Evolutionary conservation across 805 yeast genomes (phyloP).

Genomic region (Babjeviella inositovora): DNA sequence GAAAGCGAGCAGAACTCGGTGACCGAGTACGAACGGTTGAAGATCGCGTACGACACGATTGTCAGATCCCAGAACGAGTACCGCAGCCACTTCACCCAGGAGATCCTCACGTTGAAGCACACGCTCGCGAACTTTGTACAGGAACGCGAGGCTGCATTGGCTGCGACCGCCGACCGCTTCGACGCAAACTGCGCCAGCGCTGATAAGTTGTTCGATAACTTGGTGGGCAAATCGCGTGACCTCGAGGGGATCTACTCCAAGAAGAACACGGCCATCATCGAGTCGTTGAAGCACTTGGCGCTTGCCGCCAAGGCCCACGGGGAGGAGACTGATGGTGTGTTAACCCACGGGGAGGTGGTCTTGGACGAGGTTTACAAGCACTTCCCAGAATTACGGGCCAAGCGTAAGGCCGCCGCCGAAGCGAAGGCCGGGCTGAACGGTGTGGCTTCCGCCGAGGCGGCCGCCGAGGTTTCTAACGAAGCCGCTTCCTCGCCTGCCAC

Average conservation of each 20-base stretch:
- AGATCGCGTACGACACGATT: slow-evolving; percentile 42
- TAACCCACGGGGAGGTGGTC: slow-evolving; percentile 28
- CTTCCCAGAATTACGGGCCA: no score
- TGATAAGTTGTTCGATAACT: slow-evolving; percentile 27
- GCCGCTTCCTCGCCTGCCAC: no score
- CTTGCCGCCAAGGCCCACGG: slow-evolving; percentile 28
- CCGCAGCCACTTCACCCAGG: slow-evolving; percentile 26
- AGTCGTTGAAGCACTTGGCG: slow-evolving; percentile 24
- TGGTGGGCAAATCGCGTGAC: slow-evolving; percentile 26
- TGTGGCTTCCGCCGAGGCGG: no score
- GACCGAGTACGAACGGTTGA: slow-evolving; percentile 38
- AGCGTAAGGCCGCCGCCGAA: no score
- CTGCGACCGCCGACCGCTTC: slow-evolving; percentile 17
- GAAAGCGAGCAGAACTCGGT: slow-evolving; percentile 23
- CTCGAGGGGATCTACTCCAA: slow-evolving; percentile 31
- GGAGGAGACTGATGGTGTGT: slow-evolving; percentile 22
- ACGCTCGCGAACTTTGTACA: slow-evolving; percentile 18
- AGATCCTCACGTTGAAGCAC: slow-evolving; percentile 18
- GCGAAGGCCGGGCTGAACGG: no score
- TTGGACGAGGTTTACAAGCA: slow-evolving; percentile 20
- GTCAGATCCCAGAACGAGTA: slow-evolving; percentile 33
- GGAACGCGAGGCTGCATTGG: slow-evolving; percentile 15
- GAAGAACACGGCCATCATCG: slow-evolving; percentile 25
- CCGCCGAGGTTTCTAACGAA: no score
- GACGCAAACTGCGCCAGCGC: slow-evolving; percentile 30